A percentile compares a stretch with the other conserved stretches of the same genome.
phyloP scores from a whole-genome alignment of 257 asterid species.

The Fraxinus anomala region DNA sequence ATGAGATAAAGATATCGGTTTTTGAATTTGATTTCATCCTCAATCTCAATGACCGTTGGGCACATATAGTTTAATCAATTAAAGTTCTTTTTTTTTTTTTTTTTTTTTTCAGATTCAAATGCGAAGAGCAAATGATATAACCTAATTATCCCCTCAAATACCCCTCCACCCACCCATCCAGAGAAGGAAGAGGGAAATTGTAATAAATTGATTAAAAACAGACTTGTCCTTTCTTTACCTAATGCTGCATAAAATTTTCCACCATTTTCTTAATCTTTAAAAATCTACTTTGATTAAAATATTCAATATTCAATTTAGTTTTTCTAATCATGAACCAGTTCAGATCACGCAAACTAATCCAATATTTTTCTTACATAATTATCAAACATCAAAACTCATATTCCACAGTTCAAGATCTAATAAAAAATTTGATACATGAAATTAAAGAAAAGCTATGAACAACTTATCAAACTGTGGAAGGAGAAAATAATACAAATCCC shows the following conservation, averaged over 20 bases:
- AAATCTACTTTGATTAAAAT: not conserved
- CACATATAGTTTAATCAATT: not conserved
- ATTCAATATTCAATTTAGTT: not conserved
- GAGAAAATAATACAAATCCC: not conserved
- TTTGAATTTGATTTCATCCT: no score
- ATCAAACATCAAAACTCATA: not conserved
- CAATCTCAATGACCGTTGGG: no score
- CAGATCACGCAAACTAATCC: not conserved
- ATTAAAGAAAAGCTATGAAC: not conserved
- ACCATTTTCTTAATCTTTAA: not conserved
- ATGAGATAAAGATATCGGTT: no score
- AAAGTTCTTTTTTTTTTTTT: no score
- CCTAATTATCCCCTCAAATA: not conserved
- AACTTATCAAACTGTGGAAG: not conserved
- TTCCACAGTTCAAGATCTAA: constrained; percentile 10
- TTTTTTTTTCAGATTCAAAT: not conserved
- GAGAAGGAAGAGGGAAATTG: not conserved
- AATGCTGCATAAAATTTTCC: not conserved
- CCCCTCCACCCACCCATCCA: not conserved
- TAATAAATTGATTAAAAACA: not conserved
- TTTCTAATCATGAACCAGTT: not conserved
- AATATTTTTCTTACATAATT: not conserved
- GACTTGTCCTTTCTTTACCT: no score
- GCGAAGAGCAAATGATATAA: not conserved
- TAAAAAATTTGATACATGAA: not conserved